Percentiles rank a stretch among this genome's conserved stretches.
Evolutionary conservation across 163 green algal species (phyloP).

Genomic region (Scenedesmus sp.): DNA sequence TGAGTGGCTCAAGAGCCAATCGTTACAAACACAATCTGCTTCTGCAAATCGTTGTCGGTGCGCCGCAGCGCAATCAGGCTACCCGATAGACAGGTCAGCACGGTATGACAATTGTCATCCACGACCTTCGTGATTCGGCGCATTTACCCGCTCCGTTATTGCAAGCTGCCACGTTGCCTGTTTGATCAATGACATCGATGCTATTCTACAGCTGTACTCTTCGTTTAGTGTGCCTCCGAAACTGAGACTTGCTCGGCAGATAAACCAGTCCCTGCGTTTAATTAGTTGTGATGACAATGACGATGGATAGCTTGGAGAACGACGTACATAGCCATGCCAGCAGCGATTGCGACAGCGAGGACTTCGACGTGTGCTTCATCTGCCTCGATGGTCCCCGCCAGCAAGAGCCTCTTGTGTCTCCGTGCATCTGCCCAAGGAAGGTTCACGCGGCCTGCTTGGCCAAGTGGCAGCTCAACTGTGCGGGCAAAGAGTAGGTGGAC

Average conservation of each 20-base stretch:
- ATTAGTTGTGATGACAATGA: neutral
- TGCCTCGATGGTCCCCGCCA: slow-evolving; percentile 75
- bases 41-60: too few relatives aligned
- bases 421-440: slow-evolving; percentile 81
- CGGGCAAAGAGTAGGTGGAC: slow-evolving; percentile 62
- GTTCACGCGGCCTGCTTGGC: slow-evolving; percentile 71
- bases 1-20: too few relatives aligned
- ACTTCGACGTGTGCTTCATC: slow-evolving; percentile 86
- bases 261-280: neutral
- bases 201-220: neutral
- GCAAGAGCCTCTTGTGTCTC: slow-evolving; percentile 63
- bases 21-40: too few relatives aligned
- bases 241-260: neutral
- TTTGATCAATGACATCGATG: neutral
- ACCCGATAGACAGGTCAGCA: neutral
- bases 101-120: neutral
- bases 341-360: slow-evolving; percentile 31
- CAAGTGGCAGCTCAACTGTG: slow-evolving; percentile 73
- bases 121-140: neutral
- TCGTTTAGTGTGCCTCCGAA: neutral
- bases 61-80: too few relatives aligned
- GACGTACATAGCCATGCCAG: neutral
- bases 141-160: neutral
- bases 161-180: neutral
- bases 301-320: neutral